Evolutionary conservation across 768 basidiomycete species (phyloP).

Genomic region (Floccularia luteovirens): DNA sequence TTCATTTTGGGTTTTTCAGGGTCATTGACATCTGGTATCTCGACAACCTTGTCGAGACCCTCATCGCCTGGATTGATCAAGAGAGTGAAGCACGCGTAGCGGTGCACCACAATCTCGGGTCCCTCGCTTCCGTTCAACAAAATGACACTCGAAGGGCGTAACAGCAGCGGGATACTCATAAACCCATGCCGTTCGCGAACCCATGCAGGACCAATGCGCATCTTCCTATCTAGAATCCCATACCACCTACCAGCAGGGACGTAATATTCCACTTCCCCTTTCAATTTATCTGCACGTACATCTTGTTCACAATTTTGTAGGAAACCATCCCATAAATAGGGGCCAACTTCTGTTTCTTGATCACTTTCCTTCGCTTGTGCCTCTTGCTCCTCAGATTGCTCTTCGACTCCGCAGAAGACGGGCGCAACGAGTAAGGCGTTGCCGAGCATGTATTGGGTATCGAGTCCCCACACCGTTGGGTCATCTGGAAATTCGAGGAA

Average conservation of each 20-base stretch:
- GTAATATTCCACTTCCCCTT: conserved; percentile 18
- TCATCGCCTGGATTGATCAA: too few species aligned
- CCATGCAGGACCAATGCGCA: conserved; percentile 18
- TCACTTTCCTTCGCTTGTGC: too few species aligned
- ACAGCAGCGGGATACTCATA: conserved; percentile 17
- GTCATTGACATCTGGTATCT: too few species aligned
- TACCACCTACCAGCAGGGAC: conserved; percentile 22
- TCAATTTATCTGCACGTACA: too few species aligned
- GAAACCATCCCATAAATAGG: too few species aligned
- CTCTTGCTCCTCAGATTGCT: too few species aligned
- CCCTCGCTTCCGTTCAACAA: conserved; percentile 8
- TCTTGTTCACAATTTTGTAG: too few species aligned
- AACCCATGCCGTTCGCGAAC: conserved; percentile 19
- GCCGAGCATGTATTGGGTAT: conserved; percentile 25
- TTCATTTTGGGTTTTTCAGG: too few species aligned
- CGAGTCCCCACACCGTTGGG: conserved; percentile 19
- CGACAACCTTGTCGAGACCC: too few species aligned
- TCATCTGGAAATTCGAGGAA: conserved; percentile 27
- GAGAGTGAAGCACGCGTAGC: too few species aligned
- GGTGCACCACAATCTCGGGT: neutral
- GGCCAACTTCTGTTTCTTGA: too few species aligned
- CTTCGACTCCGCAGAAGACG: too few species aligned
- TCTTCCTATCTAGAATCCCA: conserved; percentile 18
- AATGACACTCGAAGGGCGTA: conserved; percentile 19
- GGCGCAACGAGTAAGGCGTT: conserved; percentile 21